Conservation (phyloP, 2,329 filamentous ascomycete genomes). For the Colletotrichum karsti region DNA sequence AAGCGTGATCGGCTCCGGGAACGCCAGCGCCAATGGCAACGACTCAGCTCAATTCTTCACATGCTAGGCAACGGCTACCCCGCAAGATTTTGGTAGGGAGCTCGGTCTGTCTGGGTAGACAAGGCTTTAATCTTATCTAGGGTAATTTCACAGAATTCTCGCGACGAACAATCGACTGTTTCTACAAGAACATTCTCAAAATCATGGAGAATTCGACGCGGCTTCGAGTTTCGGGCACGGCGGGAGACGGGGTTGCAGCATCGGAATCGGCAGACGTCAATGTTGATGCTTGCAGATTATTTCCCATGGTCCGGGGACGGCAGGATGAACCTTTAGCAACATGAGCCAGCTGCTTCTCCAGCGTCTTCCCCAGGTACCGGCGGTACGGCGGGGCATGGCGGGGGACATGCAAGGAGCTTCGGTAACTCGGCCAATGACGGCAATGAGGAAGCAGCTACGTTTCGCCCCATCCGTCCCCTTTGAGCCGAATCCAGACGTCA, state of each 20-base stretch:
- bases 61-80: slow-evolving; percentile 17
- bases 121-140: not conserved
- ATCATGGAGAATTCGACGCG: not conserved
- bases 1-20: slow-evolving; percentile 13
- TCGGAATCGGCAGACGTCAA: slow-evolving; percentile 20
- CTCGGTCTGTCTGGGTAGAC: not conserved
- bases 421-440: slow-evolving; percentile 58
- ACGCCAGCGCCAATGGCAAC: slow-evolving; percentile 6
- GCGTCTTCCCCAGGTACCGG: not conserved
- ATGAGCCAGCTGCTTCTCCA: not conserved
- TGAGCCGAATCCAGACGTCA: slow-evolving; percentile 42
- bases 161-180: not conserved
- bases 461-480: slow-evolving; percentile 38
- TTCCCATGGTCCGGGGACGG: slow-evolving; percentile 18
- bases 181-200: not conserved
- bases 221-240: not conserved
- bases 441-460: slow-evolving; percentile 32
- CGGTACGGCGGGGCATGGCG: slow-evolving; percentile 25
- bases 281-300: slow-evolving; percentile 1
- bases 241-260: slow-evolving; percentile 13
- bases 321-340: not conserved
- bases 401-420: slow-evolving; percentile 36
- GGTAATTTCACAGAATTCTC: not conserved
- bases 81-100: slow-evolving; percentile 7
- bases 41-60: slow-evolving; percentile 26